A percentile compares a stretch with the other conserved stretches of the same genome.
These are phyloP conservation scores for Metschnikowia amazonensis DNA, from an alignment of 805 yeast species.

Conservation along the genomic window DNA sequence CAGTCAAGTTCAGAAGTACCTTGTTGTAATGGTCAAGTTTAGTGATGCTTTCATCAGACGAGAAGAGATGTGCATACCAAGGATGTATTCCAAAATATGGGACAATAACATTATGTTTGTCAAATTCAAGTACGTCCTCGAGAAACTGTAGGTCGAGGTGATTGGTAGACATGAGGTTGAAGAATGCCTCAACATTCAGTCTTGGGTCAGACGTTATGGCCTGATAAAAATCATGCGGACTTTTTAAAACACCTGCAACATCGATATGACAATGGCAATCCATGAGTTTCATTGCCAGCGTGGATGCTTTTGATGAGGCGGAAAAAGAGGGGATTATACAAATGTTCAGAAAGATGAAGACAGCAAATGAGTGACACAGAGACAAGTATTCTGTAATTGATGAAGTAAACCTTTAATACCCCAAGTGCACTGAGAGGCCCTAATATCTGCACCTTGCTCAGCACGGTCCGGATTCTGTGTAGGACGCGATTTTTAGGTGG, in stretches of 20 bases:
- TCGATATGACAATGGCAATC: slow-evolving; percentile 36
- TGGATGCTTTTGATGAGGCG: background rate
- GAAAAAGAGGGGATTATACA: background rate
- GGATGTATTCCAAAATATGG: slow-evolving; percentile 83
- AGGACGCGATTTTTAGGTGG: slow-evolving; percentile 1
- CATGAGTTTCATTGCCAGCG: slow-evolving; percentile 9
- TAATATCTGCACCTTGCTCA: background rate
- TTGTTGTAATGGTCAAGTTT: slow-evolving; percentile 54
- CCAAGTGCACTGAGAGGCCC: background rate
- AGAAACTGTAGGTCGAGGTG: slow-evolving; percentile 31
- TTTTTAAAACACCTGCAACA: slow-evolving; percentile 10
- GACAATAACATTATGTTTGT: slow-evolving; percentile 19
- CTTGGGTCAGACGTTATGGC: slow-evolving; percentile 6
- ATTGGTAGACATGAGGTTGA: slow-evolving; percentile 40
- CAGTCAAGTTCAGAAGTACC: slow-evolving; percentile 45
- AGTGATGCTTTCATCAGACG: slow-evolving; percentile 21
- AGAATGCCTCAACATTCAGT: slow-evolving; percentile 5
- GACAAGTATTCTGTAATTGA: background rate
- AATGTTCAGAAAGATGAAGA: background rate
- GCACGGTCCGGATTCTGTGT: background rate
- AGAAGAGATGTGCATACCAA: slow-evolving; percentile 76
- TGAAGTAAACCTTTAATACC: background rate
- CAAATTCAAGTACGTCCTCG: slow-evolving; percentile 17
- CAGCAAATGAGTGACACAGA: background rate
- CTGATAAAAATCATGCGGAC: slow-evolving; percentile 7